Base-by-base conservation (phyloP, 2,329 filamentous ascomycete genomes). In the Pyrenochaeta sp. region DNA sequence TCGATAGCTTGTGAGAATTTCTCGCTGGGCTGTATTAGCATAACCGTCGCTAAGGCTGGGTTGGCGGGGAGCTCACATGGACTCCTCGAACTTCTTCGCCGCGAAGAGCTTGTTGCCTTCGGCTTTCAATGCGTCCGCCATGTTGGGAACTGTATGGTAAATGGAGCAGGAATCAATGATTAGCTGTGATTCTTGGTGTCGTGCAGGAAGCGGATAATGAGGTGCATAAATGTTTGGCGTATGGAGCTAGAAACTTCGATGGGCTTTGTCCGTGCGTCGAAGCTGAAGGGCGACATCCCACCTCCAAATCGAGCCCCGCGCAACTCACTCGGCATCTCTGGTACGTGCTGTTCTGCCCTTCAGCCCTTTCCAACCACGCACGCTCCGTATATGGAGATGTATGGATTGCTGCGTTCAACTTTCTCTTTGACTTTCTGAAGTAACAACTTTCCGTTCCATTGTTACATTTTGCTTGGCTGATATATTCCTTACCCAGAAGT, bases 61-160 rank as follows among this genome's bases (percentile, higher is more conserved):
- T 47, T 54, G 49, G 59, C 64, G 61, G 66, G 64, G 62, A 62
- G 87, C 91, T 79, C 85, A 98, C 94, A 97, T 87, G 73, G 95
- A 95, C 77, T 94, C 92, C 72, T 92, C 85, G 77, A 97, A 99
- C 79, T 98, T 92, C 85, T 98, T 98, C 60, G 91, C 92, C 64
- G 92, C 90, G 79, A 99, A 99, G 79, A 96, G 93, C 84, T 96
- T 96, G 85, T 99, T 99, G 83, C 94, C 95, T 76, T 95, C 90
- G 72, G 93, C 92, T 84, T 99, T 99, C 72, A 99, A 87, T 86
- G 94, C 84, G 78, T 89, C 87, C 63, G 87, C 86, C 86, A 88
- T 89, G 60, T 33, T 80, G 54, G 33, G 18, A 44, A 35, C 42
- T 49, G 39, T 52, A 39, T 45, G 11, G 17, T 33, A 33, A 33